Conservation (phyloP, 108 stramenopile genomes). For the Skeletonema menzelii region DNA sequence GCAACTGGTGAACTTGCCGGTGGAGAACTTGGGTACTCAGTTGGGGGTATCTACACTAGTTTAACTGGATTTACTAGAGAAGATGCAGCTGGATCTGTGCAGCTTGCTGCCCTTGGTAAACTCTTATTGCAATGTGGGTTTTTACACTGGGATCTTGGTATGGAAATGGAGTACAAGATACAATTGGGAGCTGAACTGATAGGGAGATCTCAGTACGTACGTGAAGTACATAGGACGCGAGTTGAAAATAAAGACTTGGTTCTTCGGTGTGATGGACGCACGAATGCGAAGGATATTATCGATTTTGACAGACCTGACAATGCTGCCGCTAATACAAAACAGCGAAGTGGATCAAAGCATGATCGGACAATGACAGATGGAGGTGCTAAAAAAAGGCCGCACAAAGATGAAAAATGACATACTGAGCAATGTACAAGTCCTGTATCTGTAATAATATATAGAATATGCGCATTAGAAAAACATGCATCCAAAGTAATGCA, state of each 20-base stretch:
- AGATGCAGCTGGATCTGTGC: constrained; percentile 81
- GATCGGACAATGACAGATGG: background rate
- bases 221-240: constrained; percentile 44
- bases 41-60: constrained; percentile 79
- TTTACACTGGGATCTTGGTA: background rate
- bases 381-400: background rate
- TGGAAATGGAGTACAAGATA: constrained; percentile 6
- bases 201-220: background rate
- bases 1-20: constrained; percentile 61
- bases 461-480: background rate
- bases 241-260: constrained; percentile 12
- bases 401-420: background rate
- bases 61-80: constrained; percentile 77
- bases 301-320: constrained; percentile 2
- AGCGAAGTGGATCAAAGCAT: background rate
- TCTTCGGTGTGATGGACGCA: constrained; percentile 17
- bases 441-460: too few species aligned
- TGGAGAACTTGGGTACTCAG: constrained; percentile 85
- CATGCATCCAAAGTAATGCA: background rate
- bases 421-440: background rate
- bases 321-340: background rate
- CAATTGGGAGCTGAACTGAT: background rate
- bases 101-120: constrained; percentile 49
- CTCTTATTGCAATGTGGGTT: constrained; percentile 3
- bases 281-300: constrained; percentile 34